phyloP scores from a whole-genome alignment of 305 asterid species.

The Plantago coronopus region DNA sequence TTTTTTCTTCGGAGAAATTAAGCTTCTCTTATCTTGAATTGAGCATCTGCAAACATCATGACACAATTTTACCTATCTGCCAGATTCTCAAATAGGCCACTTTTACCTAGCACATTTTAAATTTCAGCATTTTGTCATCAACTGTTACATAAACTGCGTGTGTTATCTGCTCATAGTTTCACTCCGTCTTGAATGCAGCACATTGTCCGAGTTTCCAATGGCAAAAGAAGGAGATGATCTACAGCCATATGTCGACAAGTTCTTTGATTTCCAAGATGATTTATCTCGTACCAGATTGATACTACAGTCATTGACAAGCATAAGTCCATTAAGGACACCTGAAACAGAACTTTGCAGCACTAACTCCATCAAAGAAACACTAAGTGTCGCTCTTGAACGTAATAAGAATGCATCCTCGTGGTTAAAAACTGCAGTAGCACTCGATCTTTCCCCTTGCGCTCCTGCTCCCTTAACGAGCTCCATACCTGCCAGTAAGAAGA shows the following conservation, averaged over 20 bases:
- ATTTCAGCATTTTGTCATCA: too few species aligned
- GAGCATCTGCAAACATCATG: too few species aligned
- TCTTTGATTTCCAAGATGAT: conserved; percentile 50
- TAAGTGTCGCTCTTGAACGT: conserved; percentile 39
- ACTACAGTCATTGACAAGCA: conserved; percentile 45
- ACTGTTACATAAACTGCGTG: background rate
- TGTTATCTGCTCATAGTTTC: background rate
- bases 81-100: background rate
- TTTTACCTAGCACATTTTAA: too few species aligned
- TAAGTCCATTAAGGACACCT: conserved; percentile 36
- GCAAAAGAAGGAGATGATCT: conserved; percentile 44
- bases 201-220: conserved; percentile 47
- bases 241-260: conserved; percentile 44
- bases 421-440: conserved; percentile 61
- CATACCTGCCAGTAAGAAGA: conserved; percentile 22
- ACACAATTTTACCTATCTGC: too few species aligned
- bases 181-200: conserved; percentile 33
- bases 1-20: background rate
- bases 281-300: conserved; percentile 44
- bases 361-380: conserved; percentile 40
- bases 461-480: conserved; percentile 17
- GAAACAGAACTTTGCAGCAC: conserved; percentile 29
- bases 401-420: conserved; percentile 52
- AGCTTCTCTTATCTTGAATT: background rate
- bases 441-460: conserved; percentile 50